phyloP scores from a whole-genome alignment of 116 monocot genomes.

The Posidonia oceanica region DNA sequence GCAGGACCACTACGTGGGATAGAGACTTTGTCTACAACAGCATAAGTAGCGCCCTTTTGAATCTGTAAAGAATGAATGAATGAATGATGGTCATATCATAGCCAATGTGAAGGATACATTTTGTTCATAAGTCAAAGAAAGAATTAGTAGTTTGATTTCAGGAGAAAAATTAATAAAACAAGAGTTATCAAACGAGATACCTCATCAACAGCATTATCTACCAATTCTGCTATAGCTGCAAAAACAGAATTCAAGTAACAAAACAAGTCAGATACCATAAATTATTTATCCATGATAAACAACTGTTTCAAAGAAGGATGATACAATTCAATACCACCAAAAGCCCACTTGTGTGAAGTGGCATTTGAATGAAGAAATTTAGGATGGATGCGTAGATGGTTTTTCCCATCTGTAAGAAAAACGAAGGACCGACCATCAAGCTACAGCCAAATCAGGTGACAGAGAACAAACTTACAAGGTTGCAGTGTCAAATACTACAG shows the following conservation, averaged over 20 bases:
- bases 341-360: slow-evolving; percentile 96
- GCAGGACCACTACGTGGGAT: slow-evolving; percentile 35
- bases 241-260: background rate
- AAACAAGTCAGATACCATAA: background rate
- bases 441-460: background rate
- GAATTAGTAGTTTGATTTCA: too few relatives aligned
- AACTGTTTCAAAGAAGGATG: background rate
- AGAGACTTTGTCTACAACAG: slow-evolving; percentile 51
- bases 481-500: background rate
- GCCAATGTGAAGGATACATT: background rate
- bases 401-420: slow-evolving; percentile 48
- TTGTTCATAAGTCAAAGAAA: background rate
- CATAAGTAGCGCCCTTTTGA: slow-evolving; percentile 80
- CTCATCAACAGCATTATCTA: slow-evolving; percentile 98
- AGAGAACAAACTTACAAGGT: background rate
- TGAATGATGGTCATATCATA: background rate
- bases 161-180: background rate
- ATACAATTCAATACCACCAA: slow-evolving; percentile 51
- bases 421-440: background rate
- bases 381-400: slow-evolving; percentile 67
- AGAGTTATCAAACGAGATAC: slow-evolving; percentile 17
- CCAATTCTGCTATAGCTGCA: slow-evolving; percentile 91
- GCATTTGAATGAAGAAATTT: slow-evolving; percentile 99
- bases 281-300: background rate
- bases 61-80: slow-evolving; percentile 26